phyloP scores from a whole-genome alignment of 169 alveolate genomes.

The Eimeria tenella region DNA sequence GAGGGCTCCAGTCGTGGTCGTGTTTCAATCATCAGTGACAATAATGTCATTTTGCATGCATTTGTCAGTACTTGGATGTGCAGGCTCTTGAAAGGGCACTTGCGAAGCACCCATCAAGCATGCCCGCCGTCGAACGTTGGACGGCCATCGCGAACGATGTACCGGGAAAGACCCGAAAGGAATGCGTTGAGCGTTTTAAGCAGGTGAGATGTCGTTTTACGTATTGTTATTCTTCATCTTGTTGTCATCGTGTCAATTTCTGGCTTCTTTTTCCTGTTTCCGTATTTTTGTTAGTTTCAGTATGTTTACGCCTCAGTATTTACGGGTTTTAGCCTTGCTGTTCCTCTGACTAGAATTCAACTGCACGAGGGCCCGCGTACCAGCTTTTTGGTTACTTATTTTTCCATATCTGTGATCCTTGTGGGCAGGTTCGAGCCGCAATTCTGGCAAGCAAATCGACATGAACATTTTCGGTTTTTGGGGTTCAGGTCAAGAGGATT shows the following conservation, averaged over 20 bases:
- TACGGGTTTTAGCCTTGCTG: too few species aligned
- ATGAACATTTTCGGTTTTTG: background rate
- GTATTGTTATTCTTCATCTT: background rate
- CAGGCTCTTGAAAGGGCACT: slow-evolving; percentile 85
- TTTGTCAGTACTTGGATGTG: background rate
- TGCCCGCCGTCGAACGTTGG: slow-evolving; percentile 88
- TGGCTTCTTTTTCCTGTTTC: background rate
- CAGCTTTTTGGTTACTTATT: background rate
- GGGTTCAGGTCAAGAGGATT: too few species aligned
- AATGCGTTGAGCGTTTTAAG: slow-evolving; percentile 83
- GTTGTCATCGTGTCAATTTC: background rate
- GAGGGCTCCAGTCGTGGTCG: too few species aligned
- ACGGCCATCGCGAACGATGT: slow-evolving; percentile 83
- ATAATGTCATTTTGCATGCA: background rate
- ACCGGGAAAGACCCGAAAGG: slow-evolving; percentile 81
- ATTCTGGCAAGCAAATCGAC: slow-evolving; percentile 35
- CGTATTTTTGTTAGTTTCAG: too few species aligned
- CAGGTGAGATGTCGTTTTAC: slow-evolving; percentile 31
- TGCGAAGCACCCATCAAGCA: slow-evolving; percentile 84
- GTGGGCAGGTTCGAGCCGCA: slow-evolving; percentile 69
- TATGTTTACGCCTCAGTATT: too few species aligned
- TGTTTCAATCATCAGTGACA: too few species aligned
- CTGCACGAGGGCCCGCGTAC: background rate
- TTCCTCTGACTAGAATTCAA: background rate
- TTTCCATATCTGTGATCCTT: background rate